These are phyloP conservation scores for Arxiozyma slooffiae DNA, from an alignment of 1,139 yeast genomes.

Conservation along the genomic window DNA sequence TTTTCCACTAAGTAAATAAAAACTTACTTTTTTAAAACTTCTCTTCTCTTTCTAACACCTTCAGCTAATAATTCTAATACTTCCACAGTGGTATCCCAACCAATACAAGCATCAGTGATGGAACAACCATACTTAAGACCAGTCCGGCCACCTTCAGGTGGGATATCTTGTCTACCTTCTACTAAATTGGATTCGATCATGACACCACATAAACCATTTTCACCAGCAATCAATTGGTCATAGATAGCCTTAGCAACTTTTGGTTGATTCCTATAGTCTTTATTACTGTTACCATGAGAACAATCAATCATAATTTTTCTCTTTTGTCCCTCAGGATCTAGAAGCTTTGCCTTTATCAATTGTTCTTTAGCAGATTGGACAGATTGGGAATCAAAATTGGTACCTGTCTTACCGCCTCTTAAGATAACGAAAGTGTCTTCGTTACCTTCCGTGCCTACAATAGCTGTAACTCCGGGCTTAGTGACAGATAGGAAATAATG, in stretches of 20 bases:
- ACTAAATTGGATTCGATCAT: slow-evolving; percentile 90
- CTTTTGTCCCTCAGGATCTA: slow-evolving; percentile 40
- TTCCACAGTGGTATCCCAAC: slow-evolving; percentile 72
- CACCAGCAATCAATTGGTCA: slow-evolving; percentile 71
- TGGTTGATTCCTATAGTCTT: slow-evolving; percentile 88
- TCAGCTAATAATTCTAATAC: slow-evolving; percentile 64
- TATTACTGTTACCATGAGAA: slow-evolving; percentile 90
- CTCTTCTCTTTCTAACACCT: slow-evolving; percentile 73
- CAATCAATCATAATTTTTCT: slow-evolving; percentile 94
- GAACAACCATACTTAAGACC: slow-evolving; percentile 82
- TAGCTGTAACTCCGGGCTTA: slow-evolving; percentile 89
- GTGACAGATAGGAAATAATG: slow-evolving; percentile 93
- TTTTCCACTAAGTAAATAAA: not conserved
- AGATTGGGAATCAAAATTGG: slow-evolving; percentile 72
- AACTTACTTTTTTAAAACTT: slow-evolving; percentile 15
- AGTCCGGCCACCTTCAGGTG: slow-evolving; percentile 65
- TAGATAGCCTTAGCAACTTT: slow-evolving; percentile 75
- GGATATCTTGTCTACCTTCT: slow-evolving; percentile 90
- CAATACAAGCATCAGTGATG: slow-evolving; percentile 93
- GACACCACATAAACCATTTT: slow-evolving; percentile 71
- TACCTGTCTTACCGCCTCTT: slow-evolving; percentile 90
- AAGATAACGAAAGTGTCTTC: slow-evolving; percentile 81
- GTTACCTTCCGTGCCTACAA: slow-evolving; percentile 91
- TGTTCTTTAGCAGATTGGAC: slow-evolving; percentile 61
- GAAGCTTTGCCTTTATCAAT: slow-evolving; percentile 48